Evolutionary conservation across 345 rosid genomes (phyloP).

Genomic region (Melaleuca quinquenervia): DNA sequence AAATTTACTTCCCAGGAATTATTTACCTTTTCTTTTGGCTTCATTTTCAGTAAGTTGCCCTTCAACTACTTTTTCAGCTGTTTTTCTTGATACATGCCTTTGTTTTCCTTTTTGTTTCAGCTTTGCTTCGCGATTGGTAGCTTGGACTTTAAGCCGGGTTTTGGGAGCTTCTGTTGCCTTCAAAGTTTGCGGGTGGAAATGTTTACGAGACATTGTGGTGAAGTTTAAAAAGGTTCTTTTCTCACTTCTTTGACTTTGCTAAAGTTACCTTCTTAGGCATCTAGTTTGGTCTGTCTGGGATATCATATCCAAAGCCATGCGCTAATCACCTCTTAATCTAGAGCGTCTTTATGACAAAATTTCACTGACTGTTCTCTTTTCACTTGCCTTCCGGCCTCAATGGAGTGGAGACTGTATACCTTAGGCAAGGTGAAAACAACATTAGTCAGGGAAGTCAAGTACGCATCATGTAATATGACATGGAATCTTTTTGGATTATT

Average conservation of each 20-base stretch:
- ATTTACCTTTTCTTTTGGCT: neutral
- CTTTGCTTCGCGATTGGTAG: slow-evolving; percentile 63
- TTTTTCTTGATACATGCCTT: neutral
- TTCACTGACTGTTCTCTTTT: neutral
- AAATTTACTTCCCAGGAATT: neutral
- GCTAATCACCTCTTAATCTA: neutral
- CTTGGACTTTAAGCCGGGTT: slow-evolving; percentile 71
- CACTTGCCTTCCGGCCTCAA: neutral
- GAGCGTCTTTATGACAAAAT: neutral
- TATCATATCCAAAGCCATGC: neutral
- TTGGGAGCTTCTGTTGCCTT: slow-evolving; percentile 72
- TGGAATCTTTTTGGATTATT: neutral
- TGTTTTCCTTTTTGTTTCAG: slow-evolving; percentile 20
- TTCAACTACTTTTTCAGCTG: neutral
- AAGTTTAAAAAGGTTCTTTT: slow-evolving; percentile 74
- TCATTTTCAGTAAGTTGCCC: neutral
- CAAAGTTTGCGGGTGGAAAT: slow-evolving; percentile 92
- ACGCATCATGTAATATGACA: neutral
- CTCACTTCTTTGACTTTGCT: neutral
- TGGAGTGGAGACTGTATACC: neutral
- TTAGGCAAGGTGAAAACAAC: neutral
- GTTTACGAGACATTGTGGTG: slow-evolving; percentile 68
- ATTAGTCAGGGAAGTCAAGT: neutral
- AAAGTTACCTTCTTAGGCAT: neutral
- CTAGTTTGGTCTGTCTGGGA: neutral